Conservation (phyloP, 2,329 filamentous ascomycete genomes). For the Botrytis elliptica region DNA sequence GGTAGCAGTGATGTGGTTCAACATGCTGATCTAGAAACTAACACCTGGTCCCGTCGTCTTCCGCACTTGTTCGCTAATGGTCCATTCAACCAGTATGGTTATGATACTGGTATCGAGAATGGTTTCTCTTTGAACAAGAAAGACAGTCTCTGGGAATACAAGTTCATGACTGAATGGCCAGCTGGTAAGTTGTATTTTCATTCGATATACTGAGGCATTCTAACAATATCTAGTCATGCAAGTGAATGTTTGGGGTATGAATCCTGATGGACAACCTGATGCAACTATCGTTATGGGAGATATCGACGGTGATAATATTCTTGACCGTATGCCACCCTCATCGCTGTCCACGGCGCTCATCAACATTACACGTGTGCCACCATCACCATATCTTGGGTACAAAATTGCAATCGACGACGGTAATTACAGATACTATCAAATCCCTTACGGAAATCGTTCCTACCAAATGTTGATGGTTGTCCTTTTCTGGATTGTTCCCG, state of each 20-base stretch:
- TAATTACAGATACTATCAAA: conserved; percentile 50
- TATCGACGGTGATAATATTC: conserved; percentile 56
- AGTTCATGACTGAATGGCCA: conserved; percentile 64
- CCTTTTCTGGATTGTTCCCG: conserved; percentile 53
- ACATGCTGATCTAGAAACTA: conserved; percentile 53
- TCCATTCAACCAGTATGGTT: conserved; percentile 62
- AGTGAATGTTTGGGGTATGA: conserved; percentile 66
- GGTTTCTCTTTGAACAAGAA: conserved; percentile 49
- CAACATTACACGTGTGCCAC: conserved; percentile 57
- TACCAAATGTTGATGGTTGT: conserved; percentile 55
- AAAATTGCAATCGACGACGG: conserved; percentile 55
- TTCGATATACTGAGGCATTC: neutral
- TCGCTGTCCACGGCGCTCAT: conserved; percentile 54
- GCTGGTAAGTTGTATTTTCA: conserved; percentile 40
- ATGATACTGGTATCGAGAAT: conserved; percentile 58
- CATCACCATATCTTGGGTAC: conserved; percentile 55
- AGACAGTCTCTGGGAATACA: conserved; percentile 52
- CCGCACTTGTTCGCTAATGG: conserved; percentile 64
- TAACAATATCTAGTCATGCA: conserved; percentile 43
- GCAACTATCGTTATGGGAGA: conserved; percentile 59
- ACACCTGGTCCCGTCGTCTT: conserved; percentile 49
- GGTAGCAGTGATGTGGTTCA: conserved; percentile 61
- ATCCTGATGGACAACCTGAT: conserved; percentile 61
- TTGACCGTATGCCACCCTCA: conserved; percentile 61
- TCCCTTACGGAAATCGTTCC: conserved; percentile 53